phyloP scores from a whole-genome alignment of 306 rosid species.

The Geum urbanum region DNA sequence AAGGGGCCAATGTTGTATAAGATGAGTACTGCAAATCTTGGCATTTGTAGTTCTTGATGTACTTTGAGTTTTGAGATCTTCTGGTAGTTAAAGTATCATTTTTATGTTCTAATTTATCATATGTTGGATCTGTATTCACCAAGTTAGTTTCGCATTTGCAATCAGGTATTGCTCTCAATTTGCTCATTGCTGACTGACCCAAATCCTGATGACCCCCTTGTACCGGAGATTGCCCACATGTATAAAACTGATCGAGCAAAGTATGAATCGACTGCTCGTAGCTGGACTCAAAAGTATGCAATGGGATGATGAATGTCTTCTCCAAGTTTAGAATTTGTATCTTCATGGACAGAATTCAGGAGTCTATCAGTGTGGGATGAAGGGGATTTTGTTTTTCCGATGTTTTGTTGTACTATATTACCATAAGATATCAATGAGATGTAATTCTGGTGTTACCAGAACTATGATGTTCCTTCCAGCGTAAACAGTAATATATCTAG shows the following conservation, averaged over 20 bases:
- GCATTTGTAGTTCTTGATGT: neutral
- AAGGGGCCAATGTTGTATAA: neutral
- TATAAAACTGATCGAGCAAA: slow-evolving; percentile 66
- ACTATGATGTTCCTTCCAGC: slow-evolving; percentile 12
- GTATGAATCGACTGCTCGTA: slow-evolving; percentile 69
- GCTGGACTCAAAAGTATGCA: slow-evolving; percentile 83
- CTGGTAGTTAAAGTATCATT: neutral
- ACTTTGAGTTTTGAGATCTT: neutral
- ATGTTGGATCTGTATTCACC: neutral
- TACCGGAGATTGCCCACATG: slow-evolving; percentile 75
- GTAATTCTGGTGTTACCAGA: neutral
- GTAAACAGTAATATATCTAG: neutral
- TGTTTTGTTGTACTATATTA: slow-evolving; percentile 1
- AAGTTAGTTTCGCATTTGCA: neutral
- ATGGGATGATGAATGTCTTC: slow-evolving; percentile 44
- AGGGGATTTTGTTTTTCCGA: neutral
- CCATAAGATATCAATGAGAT: slow-evolving; percentile 12
- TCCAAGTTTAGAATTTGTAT: slow-evolving; percentile 1
- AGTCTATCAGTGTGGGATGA: slow-evolving; percentile 7
- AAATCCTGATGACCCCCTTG: slow-evolving; percentile 78
- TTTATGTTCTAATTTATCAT: neutral
- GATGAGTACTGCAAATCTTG: neutral
- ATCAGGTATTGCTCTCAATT: slow-evolving; percentile 66
- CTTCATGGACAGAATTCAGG: neutral
- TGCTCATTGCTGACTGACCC: slow-evolving; percentile 80